These are phyloP conservation scores for Malassezia brasiliensis DNA, from an alignment of 1,284 basidiomycete genomes.

Conservation along the genomic window DNA sequence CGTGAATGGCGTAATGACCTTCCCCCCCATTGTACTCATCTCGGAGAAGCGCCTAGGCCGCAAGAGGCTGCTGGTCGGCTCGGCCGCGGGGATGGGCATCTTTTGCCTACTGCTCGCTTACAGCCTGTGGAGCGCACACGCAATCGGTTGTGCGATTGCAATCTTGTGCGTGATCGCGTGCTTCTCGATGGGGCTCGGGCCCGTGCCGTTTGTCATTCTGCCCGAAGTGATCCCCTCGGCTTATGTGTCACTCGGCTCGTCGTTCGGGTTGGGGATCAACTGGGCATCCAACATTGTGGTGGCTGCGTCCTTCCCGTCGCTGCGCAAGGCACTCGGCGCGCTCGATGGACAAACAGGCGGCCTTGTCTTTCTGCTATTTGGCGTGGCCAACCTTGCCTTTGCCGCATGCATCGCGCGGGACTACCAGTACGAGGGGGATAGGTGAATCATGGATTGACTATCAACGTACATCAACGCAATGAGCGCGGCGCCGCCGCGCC, in stretches of 20 bases:
- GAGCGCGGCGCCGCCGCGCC: slow-evolving; percentile 3
- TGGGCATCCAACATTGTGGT: slow-evolving; percentile 78
- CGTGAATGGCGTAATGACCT: slow-evolving; percentile 65
- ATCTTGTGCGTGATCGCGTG: slow-evolving; percentile 79
- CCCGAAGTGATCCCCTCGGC: slow-evolving; percentile 74
- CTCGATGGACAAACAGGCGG: slow-evolving; percentile 32
- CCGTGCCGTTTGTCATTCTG: slow-evolving; percentile 80
- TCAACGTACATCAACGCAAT: slow-evolving; percentile 9
- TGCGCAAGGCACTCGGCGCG: slow-evolving; percentile 60
- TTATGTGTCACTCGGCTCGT: slow-evolving; percentile 75
- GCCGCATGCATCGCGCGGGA: background rate
- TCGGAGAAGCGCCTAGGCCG: slow-evolving; percentile 53
- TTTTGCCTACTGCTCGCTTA: slow-evolving; percentile 60
- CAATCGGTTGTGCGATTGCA: slow-evolving; percentile 59
- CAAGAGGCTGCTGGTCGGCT: slow-evolving; percentile 48
- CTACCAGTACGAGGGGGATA: background rate
- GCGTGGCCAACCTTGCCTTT: background rate
- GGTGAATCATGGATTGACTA: background rate
- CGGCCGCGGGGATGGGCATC: slow-evolving; percentile 56
- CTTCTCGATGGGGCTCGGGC: slow-evolving; percentile 81
- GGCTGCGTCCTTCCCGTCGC: slow-evolving; percentile 68
- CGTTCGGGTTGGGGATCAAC: slow-evolving; percentile 70
- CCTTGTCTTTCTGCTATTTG: slow-evolving; percentile 33
- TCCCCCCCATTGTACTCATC: slow-evolving; percentile 73
- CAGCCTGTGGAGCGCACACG: slow-evolving; percentile 24